Evolutionary conservation across 192 early-diverging fungal genomes (phyloP).

Genomic region (Anaeromyces robustus): DNA sequence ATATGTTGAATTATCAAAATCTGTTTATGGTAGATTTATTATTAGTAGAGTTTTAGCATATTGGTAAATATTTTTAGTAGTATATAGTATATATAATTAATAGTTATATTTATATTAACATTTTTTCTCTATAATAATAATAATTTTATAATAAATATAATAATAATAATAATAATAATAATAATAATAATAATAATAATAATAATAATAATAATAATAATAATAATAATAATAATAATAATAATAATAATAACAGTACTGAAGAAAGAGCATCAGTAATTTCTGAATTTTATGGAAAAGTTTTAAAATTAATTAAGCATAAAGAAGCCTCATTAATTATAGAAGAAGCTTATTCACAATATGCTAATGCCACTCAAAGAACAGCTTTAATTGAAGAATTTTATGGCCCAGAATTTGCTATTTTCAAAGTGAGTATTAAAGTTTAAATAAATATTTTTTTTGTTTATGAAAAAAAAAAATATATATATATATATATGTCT

Average conservation of each 20-base stretch:
- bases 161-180: no score
- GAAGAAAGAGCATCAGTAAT: conserved; percentile 55
- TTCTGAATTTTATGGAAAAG: conserved; percentile 59
- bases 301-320: conserved; percentile 73
- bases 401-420: conserved; percentile 78
- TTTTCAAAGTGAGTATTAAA: conserved; percentile 81
- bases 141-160: no score
- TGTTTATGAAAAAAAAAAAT: no score
- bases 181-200: neutral
- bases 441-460: no score
- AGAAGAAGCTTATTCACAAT: conserved; percentile 70
- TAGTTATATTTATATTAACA: no score
- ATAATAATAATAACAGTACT: conserved; percentile 14
- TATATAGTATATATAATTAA: no score
- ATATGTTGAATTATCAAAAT: conserved; percentile 54
- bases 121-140: no score
- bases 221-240: neutral
- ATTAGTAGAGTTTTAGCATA: conserved; percentile 72
- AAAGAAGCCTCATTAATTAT: conserved; percentile 73
- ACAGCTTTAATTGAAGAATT: conserved; percentile 71
- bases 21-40: conserved; percentile 79
- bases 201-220: neutral
- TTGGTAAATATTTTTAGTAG: conserved; percentile 22
- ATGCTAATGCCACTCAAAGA: conserved; percentile 58
- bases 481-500: no score